A percentile compares a stretch with the other conserved stretches of the same genome.
Conservation (phyloP, 192 early-diverging fungal species). For the Entomortierella parvispora region DNA sequence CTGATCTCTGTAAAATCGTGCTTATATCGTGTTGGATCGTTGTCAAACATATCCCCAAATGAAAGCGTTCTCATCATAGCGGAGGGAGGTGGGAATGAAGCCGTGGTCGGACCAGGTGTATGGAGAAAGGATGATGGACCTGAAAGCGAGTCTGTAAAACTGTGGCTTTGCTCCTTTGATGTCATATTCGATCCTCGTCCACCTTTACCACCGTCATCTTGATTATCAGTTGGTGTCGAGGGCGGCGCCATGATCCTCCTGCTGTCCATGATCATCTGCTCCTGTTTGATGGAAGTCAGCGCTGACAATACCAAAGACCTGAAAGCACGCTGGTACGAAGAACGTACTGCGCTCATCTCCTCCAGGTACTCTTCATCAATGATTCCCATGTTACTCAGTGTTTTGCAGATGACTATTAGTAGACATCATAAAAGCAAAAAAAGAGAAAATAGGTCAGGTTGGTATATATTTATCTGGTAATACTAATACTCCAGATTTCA, state of each 20-base stretch:
- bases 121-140: constrained; percentile 20
- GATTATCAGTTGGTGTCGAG: constrained; percentile 30
- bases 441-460: not conserved
- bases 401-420: constrained; percentile 78
- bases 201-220: constrained; percentile 12
- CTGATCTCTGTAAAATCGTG: constrained; percentile 86
- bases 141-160: constrained; percentile 16
- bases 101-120: not conserved
- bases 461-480: not conserved
- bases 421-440: not conserved
- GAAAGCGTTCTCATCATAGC: constrained; percentile 45
- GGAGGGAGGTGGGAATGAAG: constrained; percentile 2
- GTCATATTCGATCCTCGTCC: constrained; percentile 5
- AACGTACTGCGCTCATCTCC: constrained; percentile 84
- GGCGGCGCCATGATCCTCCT: constrained; percentile 59
- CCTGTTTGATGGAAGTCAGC: constrained; percentile 70
- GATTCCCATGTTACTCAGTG: constrained; percentile 85
- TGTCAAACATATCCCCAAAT: constrained; percentile 64
- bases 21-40: constrained; percentile 74
- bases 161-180: constrained; percentile 14
- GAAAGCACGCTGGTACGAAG: constrained; percentile 89
- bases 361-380: constrained; percentile 81
- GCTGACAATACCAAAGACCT: constrained; percentile 84
- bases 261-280: constrained; percentile 53
- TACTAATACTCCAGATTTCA: not conserved